These are phyloP conservation scores for Suillus ampliporus DNA, from an alignment of 768 basidiomycete genomes.

Conservation along the genomic window DNA sequence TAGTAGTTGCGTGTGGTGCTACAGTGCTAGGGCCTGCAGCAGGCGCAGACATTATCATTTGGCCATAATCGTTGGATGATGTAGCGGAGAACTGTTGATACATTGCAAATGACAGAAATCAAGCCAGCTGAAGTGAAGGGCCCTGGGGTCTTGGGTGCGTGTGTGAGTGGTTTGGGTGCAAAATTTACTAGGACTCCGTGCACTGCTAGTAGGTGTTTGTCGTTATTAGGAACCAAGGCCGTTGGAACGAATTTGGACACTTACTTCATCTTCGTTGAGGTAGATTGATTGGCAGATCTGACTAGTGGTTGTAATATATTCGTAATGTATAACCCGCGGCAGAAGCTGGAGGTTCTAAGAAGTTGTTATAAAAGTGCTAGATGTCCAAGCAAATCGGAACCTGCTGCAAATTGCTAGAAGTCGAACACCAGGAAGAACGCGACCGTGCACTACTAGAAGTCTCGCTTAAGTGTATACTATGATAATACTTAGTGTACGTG, in stretches of 20 bases:
- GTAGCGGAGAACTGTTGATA: conserved; percentile 42
- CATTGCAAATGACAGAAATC: conserved; percentile 35
- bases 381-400: not conserved
- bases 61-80: conserved; percentile 41
- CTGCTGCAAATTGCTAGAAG: not conserved
- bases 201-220: conserved; percentile 33
- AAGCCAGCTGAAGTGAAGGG: conserved; percentile 27
- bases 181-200: conserved; percentile 27
- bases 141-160: conserved; percentile 34
- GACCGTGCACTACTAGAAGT: too few species aligned
- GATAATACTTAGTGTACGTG: not conserved
- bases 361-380: not conserved
- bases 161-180: conserved; percentile 13
- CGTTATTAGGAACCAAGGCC: conserved; percentile 36
- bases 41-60: conserved; percentile 37
- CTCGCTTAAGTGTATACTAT: too few species aligned
- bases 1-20: conserved; percentile 34
- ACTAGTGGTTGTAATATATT: too few species aligned
- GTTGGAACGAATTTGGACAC: conserved; percentile 4
- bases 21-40: conserved; percentile 40
- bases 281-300: not conserved
- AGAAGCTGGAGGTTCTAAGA: not conserved
- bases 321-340: not conserved
- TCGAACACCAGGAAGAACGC: not conserved
- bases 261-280: not conserved